Evolutionary conservation across 2,329 filamentous ascomycete genomes (phyloP).

Genomic region (Paradendryphiella salina): DNA sequence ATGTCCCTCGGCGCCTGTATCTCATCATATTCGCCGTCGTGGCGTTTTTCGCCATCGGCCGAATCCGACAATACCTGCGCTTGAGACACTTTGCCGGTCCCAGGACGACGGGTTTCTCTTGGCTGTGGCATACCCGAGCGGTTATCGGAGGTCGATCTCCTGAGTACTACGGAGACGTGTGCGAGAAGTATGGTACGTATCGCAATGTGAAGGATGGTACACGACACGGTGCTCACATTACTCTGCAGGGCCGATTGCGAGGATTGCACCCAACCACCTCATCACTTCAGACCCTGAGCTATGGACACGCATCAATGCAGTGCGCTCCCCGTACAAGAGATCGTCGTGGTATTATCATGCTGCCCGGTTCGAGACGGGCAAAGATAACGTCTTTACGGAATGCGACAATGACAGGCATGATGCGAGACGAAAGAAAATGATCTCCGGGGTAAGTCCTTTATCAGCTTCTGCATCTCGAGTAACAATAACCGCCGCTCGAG

Average conservation of each 20-base stretch:
- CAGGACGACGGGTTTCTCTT: conserved; percentile 33
- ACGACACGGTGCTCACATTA: background rate
- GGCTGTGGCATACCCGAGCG: conserved; percentile 40
- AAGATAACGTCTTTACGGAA: conserved; percentile 59
- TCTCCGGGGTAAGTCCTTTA: conserved; percentile 49
- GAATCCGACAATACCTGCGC: conserved; percentile 35
- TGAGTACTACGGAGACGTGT: conserved; percentile 34
- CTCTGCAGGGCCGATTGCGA: conserved; percentile 46
- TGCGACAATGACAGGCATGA: conserved; percentile 55
- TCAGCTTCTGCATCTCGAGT: background rate
- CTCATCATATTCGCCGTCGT: conserved; percentile 14
- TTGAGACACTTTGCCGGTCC: conserved; percentile 41
- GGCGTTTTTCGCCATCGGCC: conserved; percentile 22
- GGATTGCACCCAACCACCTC: conserved; percentile 56
- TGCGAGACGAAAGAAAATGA: conserved; percentile 52
- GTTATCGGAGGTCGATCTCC: conserved; percentile 33
- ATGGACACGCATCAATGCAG: conserved; percentile 49
- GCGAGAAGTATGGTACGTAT: conserved; percentile 37
- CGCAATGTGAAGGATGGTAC: background rate
- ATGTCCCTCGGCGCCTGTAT: conserved; percentile 18
- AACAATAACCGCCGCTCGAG: background rate
- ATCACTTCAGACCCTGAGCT: conserved; percentile 56
- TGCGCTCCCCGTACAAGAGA: conserved; percentile 49
- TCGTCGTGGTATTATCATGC: conserved; percentile 46
- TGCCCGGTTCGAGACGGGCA: conserved; percentile 57